phyloP scores from a whole-genome alignment of 495 filamentous ascomycete genomes.

The Penicillium odoratum region DNA sequence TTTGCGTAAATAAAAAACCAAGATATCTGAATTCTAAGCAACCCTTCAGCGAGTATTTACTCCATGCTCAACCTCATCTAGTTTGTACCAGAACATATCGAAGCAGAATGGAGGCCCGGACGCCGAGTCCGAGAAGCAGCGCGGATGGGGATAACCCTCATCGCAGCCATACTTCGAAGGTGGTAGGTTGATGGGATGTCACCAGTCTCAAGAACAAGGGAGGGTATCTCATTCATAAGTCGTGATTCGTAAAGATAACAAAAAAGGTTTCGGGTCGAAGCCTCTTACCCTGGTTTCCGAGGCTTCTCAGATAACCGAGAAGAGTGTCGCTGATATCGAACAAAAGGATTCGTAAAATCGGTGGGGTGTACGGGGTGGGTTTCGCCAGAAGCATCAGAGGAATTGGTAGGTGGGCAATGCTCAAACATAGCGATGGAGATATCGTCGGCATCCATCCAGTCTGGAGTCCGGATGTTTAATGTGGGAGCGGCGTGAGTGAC shows the following conservation, averaged over 20 bases:
- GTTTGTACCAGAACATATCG: background rate
- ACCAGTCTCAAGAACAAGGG: conserved; percentile 6
- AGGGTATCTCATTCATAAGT: conserved; percentile 26
- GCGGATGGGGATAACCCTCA: background rate
- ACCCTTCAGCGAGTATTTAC: background rate
- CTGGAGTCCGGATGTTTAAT: conserved; percentile 22
- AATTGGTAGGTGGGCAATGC: conserved; percentile 23
- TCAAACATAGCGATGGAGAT: conserved; percentile 50
- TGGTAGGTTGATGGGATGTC: conserved; percentile 10
- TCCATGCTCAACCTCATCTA: background rate
- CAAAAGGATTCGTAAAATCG: conserved; percentile 31
- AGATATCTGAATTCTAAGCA: conserved; percentile 1
- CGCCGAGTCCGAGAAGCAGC: background rate
- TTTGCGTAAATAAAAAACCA: background rate
- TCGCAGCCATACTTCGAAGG: background rate
- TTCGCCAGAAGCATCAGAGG: conserved; percentile 35
- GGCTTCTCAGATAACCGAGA: conserved; percentile 17
- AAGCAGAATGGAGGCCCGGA: conserved; percentile 5
- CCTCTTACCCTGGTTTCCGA: conserved; percentile 13
- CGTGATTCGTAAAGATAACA: conserved; percentile 18
- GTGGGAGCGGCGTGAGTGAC: conserved; percentile 40
- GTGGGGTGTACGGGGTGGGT: conserved; percentile 26
- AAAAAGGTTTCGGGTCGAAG: background rate
- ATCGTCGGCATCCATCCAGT: conserved; percentile 41
- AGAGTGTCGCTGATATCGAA: conserved; percentile 13